phyloP scores from a whole-genome alignment of 306 rosid species.

The Quercus bicolor region DNA sequence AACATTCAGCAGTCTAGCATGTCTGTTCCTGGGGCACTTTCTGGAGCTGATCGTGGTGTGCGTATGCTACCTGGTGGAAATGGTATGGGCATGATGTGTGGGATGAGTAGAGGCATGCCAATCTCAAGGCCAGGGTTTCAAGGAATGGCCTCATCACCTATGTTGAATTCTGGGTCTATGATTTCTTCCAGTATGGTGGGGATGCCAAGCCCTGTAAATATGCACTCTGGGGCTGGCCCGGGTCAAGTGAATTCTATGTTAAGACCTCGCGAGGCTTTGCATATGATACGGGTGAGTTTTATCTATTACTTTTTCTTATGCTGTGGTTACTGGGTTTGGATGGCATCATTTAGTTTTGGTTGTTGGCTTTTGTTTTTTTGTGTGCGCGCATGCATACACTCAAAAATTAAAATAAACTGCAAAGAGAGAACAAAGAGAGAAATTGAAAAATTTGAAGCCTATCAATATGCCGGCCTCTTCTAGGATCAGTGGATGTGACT shows the following conservation, averaged over 20 bases:
- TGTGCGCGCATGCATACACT: not conserved
- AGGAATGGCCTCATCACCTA: constrained; percentile 70
- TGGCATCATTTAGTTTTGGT: constrained; percentile 2
- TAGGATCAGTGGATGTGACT: not conserved
- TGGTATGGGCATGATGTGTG: constrained; percentile 80
- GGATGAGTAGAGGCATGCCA: constrained; percentile 72
- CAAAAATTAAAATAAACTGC: not conserved
- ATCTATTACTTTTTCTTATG: constrained; percentile 5
- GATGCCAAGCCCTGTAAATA: constrained; percentile 70
- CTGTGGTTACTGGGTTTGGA: constrained; percentile 6
- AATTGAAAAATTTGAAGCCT: not conserved
- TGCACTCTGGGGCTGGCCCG: constrained; percentile 79
- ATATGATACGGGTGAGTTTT: constrained; percentile 82
- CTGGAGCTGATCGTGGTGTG: constrained; percentile 88
- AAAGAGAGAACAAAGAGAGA: not conserved
- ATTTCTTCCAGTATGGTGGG: constrained; percentile 78
- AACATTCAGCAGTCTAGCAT: constrained; percentile 68
- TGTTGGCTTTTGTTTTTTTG: not conserved
- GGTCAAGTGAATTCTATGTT: constrained; percentile 77
- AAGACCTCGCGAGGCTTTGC: constrained; percentile 75
- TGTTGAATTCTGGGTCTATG: constrained; percentile 73
- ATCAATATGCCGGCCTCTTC: not conserved
- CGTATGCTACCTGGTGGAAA: constrained; percentile 79
- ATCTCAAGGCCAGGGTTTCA: constrained; percentile 82
- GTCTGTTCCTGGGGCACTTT: constrained; percentile 58